Conservation (phyloP, 148 eudicot species). For the Pharnaceum exiguum region DNA sequence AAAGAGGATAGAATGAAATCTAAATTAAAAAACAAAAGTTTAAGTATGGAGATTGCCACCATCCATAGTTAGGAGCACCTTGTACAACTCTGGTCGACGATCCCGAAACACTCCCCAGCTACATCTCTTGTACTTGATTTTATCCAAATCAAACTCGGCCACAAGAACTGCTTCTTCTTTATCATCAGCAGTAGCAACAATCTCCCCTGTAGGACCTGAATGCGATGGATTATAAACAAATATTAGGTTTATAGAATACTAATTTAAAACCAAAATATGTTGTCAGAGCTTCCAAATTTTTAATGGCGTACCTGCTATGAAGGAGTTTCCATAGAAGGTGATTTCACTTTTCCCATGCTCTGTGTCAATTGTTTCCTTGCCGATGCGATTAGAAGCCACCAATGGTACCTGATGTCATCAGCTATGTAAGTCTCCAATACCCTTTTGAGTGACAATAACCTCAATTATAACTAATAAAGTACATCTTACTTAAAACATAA, state of each 20-base stretch:
- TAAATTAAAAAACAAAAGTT: constrained; percentile 2
- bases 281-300: background rate
- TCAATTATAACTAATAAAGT: too few relatives aligned
- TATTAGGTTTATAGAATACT: background rate
- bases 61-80: constrained; percentile 90
- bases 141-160: constrained; percentile 69
- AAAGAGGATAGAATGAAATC: background rate
- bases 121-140: constrained; percentile 67
- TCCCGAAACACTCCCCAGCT: constrained; percentile 97
- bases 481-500: background rate
- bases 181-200: constrained; percentile 67
- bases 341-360: constrained; percentile 94
- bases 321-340: constrained; percentile 97
- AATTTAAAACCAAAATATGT: background rate
- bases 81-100: constrained; percentile 90
- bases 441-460: background rate
- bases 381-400: constrained; percentile 94
- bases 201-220: constrained; percentile 87
- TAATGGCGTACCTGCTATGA: constrained; percentile 67
- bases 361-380: constrained; percentile 73
- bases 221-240: background rate
- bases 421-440: constrained; percentile 7
- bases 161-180: constrained; percentile 85
- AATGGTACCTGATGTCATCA: constrained; percentile 68
- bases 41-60: constrained; percentile 48